phyloP scores from a whole-genome alignment of 129 eudicot genomes.

The Tanacetum coccineum region DNA sequence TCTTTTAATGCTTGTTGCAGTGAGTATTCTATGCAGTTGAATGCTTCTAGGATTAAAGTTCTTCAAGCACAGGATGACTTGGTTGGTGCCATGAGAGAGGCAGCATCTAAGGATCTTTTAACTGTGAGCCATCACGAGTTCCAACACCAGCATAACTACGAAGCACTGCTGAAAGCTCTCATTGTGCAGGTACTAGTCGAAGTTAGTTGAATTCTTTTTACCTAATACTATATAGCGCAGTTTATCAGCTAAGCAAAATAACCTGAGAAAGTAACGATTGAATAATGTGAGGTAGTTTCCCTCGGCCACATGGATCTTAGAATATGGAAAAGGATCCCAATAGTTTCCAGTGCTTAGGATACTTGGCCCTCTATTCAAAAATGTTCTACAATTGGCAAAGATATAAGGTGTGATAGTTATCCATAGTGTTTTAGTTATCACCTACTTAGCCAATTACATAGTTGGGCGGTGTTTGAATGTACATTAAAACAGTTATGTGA shows the following conservation, averaged over 20 bases:
- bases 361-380: too few species aligned
- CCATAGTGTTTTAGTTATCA: too few species aligned
- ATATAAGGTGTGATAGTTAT: too few species aligned
- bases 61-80: constrained; percentile 98
- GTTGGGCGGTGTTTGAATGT: too few species aligned
- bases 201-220: neutral
- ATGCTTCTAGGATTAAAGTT: constrained; percentile 89
- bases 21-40: constrained; percentile 92
- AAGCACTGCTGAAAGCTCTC: constrained; percentile 58
- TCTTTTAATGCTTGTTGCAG: constrained; percentile 26
- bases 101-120: constrained; percentile 79
- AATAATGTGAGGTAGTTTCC: too few species aligned
- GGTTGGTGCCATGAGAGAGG: constrained; percentile 77
- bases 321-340: too few species aligned
- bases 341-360: too few species aligned
- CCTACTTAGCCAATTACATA: too few species aligned
- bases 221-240: neutral
- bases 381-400: too few species aligned
- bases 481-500: too few species aligned
- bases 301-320: too few species aligned
- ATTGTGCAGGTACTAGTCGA: constrained; percentile 65
- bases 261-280: too few species aligned
- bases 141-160: constrained; percentile 42
- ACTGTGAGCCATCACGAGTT: constrained; percentile 44
- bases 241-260: neutral